Evolutionary conservation across 106 monocot species (phyloP), one percentile per base, ranked within the genome.

Genomic region (Triglochin maritima): DNA sequence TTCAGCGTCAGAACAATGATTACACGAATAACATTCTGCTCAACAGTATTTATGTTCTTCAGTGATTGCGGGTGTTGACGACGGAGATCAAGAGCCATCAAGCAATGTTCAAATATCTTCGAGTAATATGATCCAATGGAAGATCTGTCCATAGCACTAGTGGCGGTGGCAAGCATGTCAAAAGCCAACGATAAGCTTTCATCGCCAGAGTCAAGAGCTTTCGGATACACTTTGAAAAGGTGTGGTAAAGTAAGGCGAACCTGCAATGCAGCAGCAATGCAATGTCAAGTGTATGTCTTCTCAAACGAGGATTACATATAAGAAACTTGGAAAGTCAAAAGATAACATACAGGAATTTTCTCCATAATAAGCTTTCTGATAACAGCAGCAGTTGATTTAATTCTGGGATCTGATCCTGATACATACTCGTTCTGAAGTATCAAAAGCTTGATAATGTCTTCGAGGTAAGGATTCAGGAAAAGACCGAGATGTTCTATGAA

Each of bases 391-490:
- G 71, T 84, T 13, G 60, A 12, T 48, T 84, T 82, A 13, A 84
- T 61, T 76, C 84, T 98, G 44, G 50, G 41, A 77, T 98, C 86
- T 11, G 57, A 49, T 56, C 77, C 72, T 60, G 59, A 68, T 69
- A 66, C 63, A 88, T 76, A 93, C 13, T 88, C 88, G 50, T 62
- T 74, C 68, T 88, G 84, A 74, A 88, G 82, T 49, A 98, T 42
- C 11, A 91, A 11, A 49, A 98, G 71, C 47, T 90, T 81, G 51
- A 98, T 69, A 49, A 98, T 77, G 60, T 77, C 81, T 58, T 83
- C 82, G 60, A 98, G 79, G 79, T 91, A 98, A 43, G 96, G 96
- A 78, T 78, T 98, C 56, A 91, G 42, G 80, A 91, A 98, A 44
- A 76, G 82, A 53, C 86, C 76, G 69, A 98, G 81, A 74, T 86